Percentiles rank a stretch among this genome's conserved stretches.
phyloP scores from a whole-genome alignment of 2,329 filamentous ascomycete genomes.

The Drechmeria coniospora region DNA sequence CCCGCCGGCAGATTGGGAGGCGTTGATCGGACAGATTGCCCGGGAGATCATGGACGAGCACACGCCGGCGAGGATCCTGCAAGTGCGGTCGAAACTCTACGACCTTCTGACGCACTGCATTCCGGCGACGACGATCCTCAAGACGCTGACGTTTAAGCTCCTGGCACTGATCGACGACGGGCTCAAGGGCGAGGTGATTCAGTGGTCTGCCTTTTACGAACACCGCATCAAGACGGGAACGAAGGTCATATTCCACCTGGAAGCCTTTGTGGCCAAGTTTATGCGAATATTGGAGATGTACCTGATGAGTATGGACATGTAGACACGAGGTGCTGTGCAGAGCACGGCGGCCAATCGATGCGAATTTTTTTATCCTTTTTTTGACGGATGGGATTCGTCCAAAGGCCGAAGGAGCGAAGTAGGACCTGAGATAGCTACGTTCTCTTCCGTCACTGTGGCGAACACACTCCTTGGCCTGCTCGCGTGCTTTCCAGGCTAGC shows the following conservation, averaged over 20 bases:
- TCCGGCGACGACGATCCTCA: conserved; percentile 82
- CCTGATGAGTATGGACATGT: conserved; percentile 71
- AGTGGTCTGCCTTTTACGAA: conserved; percentile 95
- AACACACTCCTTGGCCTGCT: too few species aligned
- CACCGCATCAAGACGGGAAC: conserved; percentile 82
- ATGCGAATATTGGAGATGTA: conserved; percentile 94
- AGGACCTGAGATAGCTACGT: too few species aligned
- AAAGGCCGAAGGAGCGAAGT: too few species aligned
- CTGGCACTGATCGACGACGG: conserved; percentile 76
- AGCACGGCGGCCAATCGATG: too few species aligned
- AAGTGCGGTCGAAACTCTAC: conserved; percentile 88
- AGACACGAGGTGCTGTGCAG: conserved; percentile 8
- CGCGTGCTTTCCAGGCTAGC: too few species aligned
- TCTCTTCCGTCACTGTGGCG: too few species aligned
- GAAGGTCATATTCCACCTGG: conserved; percentile 95
- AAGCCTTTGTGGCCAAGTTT: conserved; percentile 97
- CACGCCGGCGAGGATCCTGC: conserved; percentile 73
- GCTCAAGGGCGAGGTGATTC: conserved; percentile 81
- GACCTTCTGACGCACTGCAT: conserved; percentile 96
- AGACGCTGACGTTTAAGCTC: conserved; percentile 88
- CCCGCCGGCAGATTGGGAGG: conserved; percentile 93
- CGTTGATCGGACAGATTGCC: conserved; percentile 77
- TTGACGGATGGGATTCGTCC: too few species aligned
- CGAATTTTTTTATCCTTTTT: too few species aligned
- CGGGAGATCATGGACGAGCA: conserved; percentile 87